phyloP scores from a whole-genome alignment of 2,329 filamentous ascomycete genomes.

The Paraphaeosphaeria minitans region DNA sequence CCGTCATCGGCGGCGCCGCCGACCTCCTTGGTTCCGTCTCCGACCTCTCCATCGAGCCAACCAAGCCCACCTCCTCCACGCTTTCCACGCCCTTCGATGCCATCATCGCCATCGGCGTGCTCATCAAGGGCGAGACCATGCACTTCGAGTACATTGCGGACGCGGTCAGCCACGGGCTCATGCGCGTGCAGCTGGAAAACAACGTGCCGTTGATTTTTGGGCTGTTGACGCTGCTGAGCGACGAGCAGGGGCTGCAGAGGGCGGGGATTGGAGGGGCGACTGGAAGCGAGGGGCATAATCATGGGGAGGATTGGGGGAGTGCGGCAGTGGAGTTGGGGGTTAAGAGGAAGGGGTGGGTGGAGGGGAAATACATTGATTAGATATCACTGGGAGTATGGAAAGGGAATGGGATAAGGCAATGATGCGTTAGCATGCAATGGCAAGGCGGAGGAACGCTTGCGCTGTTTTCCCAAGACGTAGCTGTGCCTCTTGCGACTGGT shows the following conservation, averaged over 20 bases:
- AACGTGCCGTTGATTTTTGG: constrained; percentile 92
- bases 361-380: constrained; percentile 64
- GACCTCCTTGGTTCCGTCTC: constrained; percentile 51
- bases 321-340: constrained; percentile 93
- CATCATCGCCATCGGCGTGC: constrained; percentile 90
- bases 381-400: background rate
- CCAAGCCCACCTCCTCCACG: constrained; percentile 28
- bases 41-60: constrained; percentile 35
- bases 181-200: constrained; percentile 90
- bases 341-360: constrained; percentile 83
- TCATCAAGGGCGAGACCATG: constrained; percentile 99
- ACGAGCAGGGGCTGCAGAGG: constrained; percentile 84
- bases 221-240: constrained; percentile 83
- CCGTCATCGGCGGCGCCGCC: constrained; percentile 69
- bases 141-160: constrained; percentile 99
- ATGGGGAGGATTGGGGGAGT: constrained; percentile 94
- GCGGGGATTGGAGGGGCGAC: constrained; percentile 68
- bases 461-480: background rate
- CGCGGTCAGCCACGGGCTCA: constrained; percentile 85
- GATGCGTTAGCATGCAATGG: background rate
- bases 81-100: constrained; percentile 78
- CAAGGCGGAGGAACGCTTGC: background rate
- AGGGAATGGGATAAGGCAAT: background rate
- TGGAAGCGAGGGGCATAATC: constrained; percentile 72
- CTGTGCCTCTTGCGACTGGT: no score